A percentile compares a stretch with the other conserved stretches of the same genome.
Evolutionary conservation across 2,329 filamentous ascomycete genomes (phyloP).

Genomic region (Alternaria sp.): DNA sequence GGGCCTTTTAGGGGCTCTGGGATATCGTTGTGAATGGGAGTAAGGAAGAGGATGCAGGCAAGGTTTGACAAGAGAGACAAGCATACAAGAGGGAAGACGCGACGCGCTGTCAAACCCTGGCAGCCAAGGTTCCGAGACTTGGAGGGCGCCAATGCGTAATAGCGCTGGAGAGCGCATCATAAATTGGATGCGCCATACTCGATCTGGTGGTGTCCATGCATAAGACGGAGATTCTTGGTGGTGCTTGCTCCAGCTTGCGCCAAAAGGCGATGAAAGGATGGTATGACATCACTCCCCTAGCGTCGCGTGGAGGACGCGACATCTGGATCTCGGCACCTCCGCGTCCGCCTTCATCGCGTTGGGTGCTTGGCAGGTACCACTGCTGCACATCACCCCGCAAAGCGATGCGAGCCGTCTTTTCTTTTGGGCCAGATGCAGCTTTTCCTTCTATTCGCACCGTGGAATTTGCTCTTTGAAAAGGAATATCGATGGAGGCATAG

Average conservation of each 20-base stretch:
- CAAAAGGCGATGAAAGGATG: not conserved
- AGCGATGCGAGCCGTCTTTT: not conserved
- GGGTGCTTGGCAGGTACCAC: conserved; percentile 22
- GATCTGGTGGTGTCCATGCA: conserved; percentile 13
- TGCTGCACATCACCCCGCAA: not conserved
- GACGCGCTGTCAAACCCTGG: conserved; percentile 11
- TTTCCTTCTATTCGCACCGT: not conserved
- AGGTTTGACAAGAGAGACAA: not conserved
- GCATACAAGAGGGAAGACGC: conserved; percentile 6
- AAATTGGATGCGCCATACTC: conserved; percentile 8
- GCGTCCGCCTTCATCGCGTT: conserved; percentile 1
- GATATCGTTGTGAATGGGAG: not conserved
- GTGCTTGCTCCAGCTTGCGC: conserved; percentile 14
- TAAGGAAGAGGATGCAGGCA: not conserved
- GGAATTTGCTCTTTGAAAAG: not conserved
- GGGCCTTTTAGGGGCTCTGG: not conserved
- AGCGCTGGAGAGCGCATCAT: conserved; percentile 22
- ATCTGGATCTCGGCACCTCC: not conserved
- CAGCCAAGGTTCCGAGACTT: not conserved
- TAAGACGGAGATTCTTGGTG: conserved; percentile 10
- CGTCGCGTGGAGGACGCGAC: conserved; percentile 6
- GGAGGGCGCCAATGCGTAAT: not conserved
- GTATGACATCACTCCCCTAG: conserved; percentile 20
- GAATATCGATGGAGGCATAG: not conserved
- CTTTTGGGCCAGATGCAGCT: not conserved